A percentile compares a stretch with the other conserved stretches of the same genome.
Conservation (phyloP, 805 yeast genomes). For the Cyberlindnera euphorbiiphila region DNA sequence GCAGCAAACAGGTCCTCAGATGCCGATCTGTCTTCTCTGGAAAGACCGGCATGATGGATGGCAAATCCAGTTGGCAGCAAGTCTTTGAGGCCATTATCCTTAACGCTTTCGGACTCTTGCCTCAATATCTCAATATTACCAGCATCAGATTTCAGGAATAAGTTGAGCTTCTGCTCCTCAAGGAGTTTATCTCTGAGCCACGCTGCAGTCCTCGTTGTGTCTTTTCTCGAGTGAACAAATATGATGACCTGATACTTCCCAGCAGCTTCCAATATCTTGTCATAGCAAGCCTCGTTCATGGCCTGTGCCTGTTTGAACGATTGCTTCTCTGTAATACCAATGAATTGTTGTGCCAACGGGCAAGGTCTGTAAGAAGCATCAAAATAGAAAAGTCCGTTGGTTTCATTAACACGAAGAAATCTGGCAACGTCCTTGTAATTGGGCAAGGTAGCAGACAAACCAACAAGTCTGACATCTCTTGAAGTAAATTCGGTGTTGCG, state of each 20-base stretch:
- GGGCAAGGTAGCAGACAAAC: slow-evolving; percentile 90
- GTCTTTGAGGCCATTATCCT: slow-evolving; percentile 51
- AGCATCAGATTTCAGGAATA: slow-evolving; percentile 44
- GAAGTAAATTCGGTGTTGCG: slow-evolving; percentile 42
- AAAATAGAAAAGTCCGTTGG: slow-evolving; percentile 69
- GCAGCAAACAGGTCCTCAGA: slow-evolving; percentile 87
- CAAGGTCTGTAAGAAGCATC: slow-evolving; percentile 87
- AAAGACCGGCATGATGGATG: slow-evolving; percentile 88
- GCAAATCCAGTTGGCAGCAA: slow-evolving; percentile 74
- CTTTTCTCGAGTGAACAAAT: slow-evolving; percentile 93
- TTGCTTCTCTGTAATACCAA: slow-evolving; percentile 82
- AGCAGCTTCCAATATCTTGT: slow-evolving; percentile 62
- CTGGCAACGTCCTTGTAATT: slow-evolving; percentile 83
- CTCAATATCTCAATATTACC: slow-evolving; percentile 55
- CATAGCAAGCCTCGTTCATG: slow-evolving; percentile 88
- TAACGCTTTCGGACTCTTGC: slow-evolving; percentile 56
- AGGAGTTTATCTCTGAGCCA: slow-evolving; percentile 60
- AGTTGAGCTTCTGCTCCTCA: slow-evolving; percentile 48
- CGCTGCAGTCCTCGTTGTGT: slow-evolving; percentile 79
- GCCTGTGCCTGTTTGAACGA: slow-evolving; percentile 75
- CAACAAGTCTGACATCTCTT: slow-evolving; percentile 65
- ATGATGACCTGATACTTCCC: slow-evolving; percentile 78
- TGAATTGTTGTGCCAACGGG: slow-evolving; percentile 82
- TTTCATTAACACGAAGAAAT: slow-evolving; percentile 63
- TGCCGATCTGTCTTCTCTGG: slow-evolving; percentile 64